Conservation (phyloP, 306 rosid genomes). For the Vigna radiata region DNA sequence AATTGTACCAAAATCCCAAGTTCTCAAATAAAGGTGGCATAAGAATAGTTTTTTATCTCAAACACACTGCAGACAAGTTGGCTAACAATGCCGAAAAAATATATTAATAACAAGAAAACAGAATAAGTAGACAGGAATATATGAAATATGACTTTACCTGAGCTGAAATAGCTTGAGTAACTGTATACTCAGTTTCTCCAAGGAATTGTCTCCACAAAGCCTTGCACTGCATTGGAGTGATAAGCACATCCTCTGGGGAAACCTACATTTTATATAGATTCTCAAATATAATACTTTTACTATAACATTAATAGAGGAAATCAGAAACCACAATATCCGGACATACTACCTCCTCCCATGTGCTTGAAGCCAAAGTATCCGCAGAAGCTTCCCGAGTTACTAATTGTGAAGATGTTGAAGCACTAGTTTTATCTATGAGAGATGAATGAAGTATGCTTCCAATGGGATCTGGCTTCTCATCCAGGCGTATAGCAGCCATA, state of each 20-base stretch:
- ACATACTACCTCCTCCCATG: slow-evolving; percentile 86
- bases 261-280: slow-evolving; percentile 57
- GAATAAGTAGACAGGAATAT: slow-evolving; percentile 19
- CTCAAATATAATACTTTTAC: slow-evolving; percentile 35
- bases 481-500: slow-evolving; percentile 86
- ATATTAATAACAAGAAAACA: not conserved
- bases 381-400: slow-evolving; percentile 49
- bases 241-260: slow-evolving; percentile 61
- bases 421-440: slow-evolving; percentile 60
- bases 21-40: not conserved
- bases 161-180: slow-evolving; percentile 87
- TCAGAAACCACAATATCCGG: slow-evolving; percentile 39
- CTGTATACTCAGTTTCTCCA: slow-evolving; percentile 76
- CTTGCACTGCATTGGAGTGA: slow-evolving; percentile 88
- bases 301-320: slow-evolving; percentile 14
- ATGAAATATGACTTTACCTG: slow-evolving; percentile 58
- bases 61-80: not conserved
- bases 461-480: slow-evolving; percentile 76
- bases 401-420: slow-evolving; percentile 57
- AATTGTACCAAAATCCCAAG: not conserved
- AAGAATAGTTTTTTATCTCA: not conserved
- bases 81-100: slow-evolving; percentile 9
- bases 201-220: slow-evolving; percentile 92
- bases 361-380: slow-evolving; percentile 84
- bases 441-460: slow-evolving; percentile 60